phyloP scores from a whole-genome alignment of 2,329 filamentous ascomycete genomes.

The Paecilomyces variotii region DNA sequence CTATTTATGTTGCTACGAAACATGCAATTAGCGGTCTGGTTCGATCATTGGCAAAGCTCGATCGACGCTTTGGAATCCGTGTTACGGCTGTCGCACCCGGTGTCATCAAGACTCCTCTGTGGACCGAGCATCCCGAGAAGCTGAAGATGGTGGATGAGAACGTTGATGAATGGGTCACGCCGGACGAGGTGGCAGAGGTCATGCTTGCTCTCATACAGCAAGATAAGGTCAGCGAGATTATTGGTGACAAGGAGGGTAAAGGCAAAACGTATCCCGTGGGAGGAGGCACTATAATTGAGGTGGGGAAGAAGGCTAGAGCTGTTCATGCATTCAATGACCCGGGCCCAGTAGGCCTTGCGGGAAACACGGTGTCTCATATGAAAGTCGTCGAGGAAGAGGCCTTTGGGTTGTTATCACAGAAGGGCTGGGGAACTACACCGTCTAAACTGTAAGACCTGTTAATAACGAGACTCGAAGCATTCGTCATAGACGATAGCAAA shows the following conservation, averaged over 20 bases:
- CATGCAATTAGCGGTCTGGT: slow-evolving; percentile 43
- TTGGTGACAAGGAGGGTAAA: slow-evolving; percentile 22
- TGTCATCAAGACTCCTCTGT: slow-evolving; percentile 54
- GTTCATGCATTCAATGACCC: slow-evolving; percentile 48
- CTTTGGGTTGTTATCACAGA: slow-evolving; percentile 39
- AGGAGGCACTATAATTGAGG: slow-evolving; percentile 49
- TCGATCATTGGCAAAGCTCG: slow-evolving; percentile 43
- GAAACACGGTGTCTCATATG: slow-evolving; percentile 40
- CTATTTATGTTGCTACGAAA: slow-evolving; percentile 44
- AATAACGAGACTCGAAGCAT: not conserved
- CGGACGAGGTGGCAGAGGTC: slow-evolving; percentile 52
- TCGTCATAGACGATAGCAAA: not conserved
- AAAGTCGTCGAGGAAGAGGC: slow-evolving; percentile 40
- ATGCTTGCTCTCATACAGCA: slow-evolving; percentile 51
- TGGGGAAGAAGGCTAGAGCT: slow-evolving; percentile 45
- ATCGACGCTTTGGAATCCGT: slow-evolving; percentile 43
- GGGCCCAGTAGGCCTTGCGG: slow-evolving; percentile 40
- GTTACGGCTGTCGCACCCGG: slow-evolving; percentile 55
- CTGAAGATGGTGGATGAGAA: slow-evolving; percentile 41
- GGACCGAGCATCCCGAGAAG: slow-evolving; percentile 56
- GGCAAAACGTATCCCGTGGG: slow-evolving; percentile 27
- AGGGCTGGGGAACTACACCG: slow-evolving; percentile 40
- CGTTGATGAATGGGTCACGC: slow-evolving; percentile 50
- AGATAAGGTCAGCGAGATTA: slow-evolving; percentile 30
- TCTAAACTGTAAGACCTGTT: slow-evolving; percentile 14